These are phyloP conservation scores for Lagenidium giganteum DNA, from an alignment of 352 stramenopile species.

Conservation along the genomic window DNA sequence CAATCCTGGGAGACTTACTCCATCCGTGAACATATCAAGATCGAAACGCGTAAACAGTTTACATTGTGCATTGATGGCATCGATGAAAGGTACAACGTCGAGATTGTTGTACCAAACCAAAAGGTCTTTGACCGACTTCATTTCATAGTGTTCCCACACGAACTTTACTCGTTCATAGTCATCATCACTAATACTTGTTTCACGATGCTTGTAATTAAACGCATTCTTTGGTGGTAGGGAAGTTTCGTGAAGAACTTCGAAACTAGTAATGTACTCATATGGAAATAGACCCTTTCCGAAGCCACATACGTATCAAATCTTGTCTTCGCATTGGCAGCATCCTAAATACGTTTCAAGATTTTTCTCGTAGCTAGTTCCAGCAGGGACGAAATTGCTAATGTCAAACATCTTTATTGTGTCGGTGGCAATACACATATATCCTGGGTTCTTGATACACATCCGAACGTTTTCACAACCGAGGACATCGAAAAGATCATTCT, in stretches of 20 bases:
- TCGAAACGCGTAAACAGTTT: neutral
- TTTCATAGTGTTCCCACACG: conserved; percentile 25
- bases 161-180: conserved; percentile 25
- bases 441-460: conserved; percentile 21
- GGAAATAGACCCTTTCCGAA: conserved; percentile 21
- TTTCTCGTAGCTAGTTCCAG: conserved; percentile 20
- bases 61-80: conserved; percentile 7
- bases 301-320: conserved; percentile 20
- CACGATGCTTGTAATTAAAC: conserved; percentile 15
- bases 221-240: conserved; percentile 13
- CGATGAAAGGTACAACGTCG: conserved; percentile 23
- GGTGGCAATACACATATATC: conserved; percentile 27
- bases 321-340: conserved; percentile 24
- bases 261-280: conserved; percentile 30
- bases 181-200: conserved; percentile 12
- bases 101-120: conserved; percentile 34
- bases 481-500: conserved; percentile 20
- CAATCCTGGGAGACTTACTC: conserved; percentile 1
- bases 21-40: conserved; percentile 9
- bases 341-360: conserved; percentile 24
- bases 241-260: conserved; percentile 19
- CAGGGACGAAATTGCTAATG: conserved; percentile 25
- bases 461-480: conserved; percentile 7
- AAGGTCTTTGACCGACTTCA: conserved; percentile 27
- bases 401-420: conserved; percentile 23